Evolutionary conservation across 768 basidiomycete genomes (phyloP).

Genomic region (Mycena epipterygia): DNA sequence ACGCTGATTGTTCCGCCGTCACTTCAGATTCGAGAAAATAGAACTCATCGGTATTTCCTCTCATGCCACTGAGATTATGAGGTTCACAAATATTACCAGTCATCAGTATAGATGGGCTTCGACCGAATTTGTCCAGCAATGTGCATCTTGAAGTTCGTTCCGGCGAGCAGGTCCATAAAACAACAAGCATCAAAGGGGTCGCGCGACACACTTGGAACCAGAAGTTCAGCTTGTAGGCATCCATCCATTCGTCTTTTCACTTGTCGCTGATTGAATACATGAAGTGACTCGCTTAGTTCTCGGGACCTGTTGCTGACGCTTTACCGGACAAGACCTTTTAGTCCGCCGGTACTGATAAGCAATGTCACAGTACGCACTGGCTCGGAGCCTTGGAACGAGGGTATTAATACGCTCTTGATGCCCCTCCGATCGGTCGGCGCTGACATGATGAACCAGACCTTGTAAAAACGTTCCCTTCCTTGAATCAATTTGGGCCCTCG

Average conservation of each 20-base stretch:
- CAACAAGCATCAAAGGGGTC: slow-evolving; percentile 11
- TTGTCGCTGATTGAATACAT: background rate
- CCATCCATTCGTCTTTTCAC: background rate
- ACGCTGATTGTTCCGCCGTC: background rate
- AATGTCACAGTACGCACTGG: slow-evolving; percentile 6
- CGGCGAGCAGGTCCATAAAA: slow-evolving; percentile 6
- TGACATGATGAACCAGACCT: slow-evolving; percentile 18
- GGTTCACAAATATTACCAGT: slow-evolving; percentile 12
- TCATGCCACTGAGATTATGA: background rate
- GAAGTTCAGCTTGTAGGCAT: slow-evolving; percentile 26
- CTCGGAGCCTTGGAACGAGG: slow-evolving; percentile 27
- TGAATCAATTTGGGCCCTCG: slow-evolving; percentile 3
- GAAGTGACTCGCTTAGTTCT: slow-evolving; percentile 12
- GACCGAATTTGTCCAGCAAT: slow-evolving; percentile 8
- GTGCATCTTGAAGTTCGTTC: slow-evolving; percentile 19
- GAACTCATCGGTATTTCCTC: slow-evolving; percentile 24
- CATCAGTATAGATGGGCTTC: slow-evolving; percentile 8
- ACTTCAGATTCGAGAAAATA: slow-evolving; percentile 22
- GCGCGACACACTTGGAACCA: slow-evolving; percentile 21
- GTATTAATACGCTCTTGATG: slow-evolving; percentile 14
- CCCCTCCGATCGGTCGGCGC: background rate
- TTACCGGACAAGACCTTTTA: slow-evolving; percentile 21
- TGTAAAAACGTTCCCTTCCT: slow-evolving; percentile 16
- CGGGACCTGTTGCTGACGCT: slow-evolving; percentile 13
- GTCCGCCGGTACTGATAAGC: slow-evolving; percentile 11